phyloP scores from a whole-genome alignment of 257 asterid species.

The Ilex aquifolium region DNA sequence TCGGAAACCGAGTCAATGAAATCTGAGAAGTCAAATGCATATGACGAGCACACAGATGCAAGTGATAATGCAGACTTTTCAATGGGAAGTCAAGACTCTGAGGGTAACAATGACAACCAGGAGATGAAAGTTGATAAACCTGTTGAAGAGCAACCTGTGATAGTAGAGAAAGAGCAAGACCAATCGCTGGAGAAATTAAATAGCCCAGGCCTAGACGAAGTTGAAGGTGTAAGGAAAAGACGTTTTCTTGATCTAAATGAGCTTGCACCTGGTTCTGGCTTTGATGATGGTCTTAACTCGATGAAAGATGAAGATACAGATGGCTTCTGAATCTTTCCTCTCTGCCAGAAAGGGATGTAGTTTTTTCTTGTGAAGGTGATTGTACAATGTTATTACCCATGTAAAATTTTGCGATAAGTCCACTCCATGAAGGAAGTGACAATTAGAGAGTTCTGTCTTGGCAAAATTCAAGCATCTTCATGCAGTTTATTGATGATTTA shows the following conservation, averaged over 20 bases:
- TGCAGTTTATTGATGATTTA: slow-evolving; percentile 36
- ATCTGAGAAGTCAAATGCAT: slow-evolving; percentile 41
- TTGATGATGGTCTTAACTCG: slow-evolving; percentile 62
- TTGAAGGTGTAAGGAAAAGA: slow-evolving; percentile 36
- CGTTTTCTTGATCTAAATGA: slow-evolving; percentile 84
- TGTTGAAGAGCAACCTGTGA: slow-evolving; percentile 34
- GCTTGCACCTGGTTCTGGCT: slow-evolving; percentile 88
- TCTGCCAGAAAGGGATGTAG: slow-evolving; percentile 13
- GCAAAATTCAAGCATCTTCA: slow-evolving; percentile 28
- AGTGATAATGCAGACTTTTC: slow-evolving; percentile 50
- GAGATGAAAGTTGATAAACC: slow-evolving; percentile 30
- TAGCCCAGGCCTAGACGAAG: slow-evolving; percentile 37
- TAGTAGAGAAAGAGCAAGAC: slow-evolving; percentile 24
- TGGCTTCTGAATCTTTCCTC: slow-evolving; percentile 27
- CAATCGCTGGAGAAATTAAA: slow-evolving; percentile 27
- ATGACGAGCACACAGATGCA: slow-evolving; percentile 31
- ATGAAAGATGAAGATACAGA: slow-evolving; percentile 41
- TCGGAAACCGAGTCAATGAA: slow-evolving; percentile 56
- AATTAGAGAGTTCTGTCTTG: slow-evolving; percentile 33
- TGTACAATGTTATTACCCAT: slow-evolving; percentile 33
- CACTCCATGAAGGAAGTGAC: slow-evolving; percentile 33
- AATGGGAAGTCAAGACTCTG: slow-evolving; percentile 46
- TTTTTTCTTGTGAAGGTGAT: slow-evolving; percentile 34
- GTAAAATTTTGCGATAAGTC: slow-evolving; percentile 24
- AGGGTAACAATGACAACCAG: slow-evolving; percentile 31